Evolutionary conservation across 805 yeast species (phyloP).

Genomic region (Yamadazyma nakazawae): DNA sequence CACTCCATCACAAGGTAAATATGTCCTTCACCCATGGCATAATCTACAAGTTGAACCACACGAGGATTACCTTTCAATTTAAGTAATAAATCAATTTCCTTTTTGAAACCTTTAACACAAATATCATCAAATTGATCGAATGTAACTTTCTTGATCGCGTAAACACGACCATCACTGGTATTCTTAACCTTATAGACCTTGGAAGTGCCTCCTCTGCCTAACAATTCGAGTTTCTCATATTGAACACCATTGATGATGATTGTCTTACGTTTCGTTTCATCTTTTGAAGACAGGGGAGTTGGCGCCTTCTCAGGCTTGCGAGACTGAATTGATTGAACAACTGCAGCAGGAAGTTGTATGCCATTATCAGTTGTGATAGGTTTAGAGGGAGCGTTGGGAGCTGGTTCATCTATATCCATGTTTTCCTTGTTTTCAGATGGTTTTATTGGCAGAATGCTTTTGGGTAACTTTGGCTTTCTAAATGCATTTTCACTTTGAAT

Average conservation of each 20-base stretch:
- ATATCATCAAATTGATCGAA: slow-evolving; percentile 78
- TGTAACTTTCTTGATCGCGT: slow-evolving; percentile 78
- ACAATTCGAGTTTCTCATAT: slow-evolving; percentile 70
- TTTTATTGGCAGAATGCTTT: slow-evolving; percentile 14
- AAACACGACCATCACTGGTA: slow-evolving; percentile 48
- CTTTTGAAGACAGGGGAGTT: background rate
- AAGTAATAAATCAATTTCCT: slow-evolving; percentile 76
- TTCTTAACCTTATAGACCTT: slow-evolving; percentile 79
- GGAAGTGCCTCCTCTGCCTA: slow-evolving; percentile 92
- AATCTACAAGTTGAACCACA: slow-evolving; percentile 76
- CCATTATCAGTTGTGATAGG: background rate
- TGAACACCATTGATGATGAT: slow-evolving; percentile 50
- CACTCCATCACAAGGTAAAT: slow-evolving; percentile 86
- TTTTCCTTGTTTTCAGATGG: slow-evolving; percentile 26
- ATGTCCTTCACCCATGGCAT: slow-evolving; percentile 61
- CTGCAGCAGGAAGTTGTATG: slow-evolving; percentile 13
- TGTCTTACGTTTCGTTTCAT: slow-evolving; percentile 20
- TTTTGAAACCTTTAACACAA: slow-evolving; percentile 76
- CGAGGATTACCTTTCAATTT: slow-evolving; percentile 57
- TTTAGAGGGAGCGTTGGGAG: too few species aligned
- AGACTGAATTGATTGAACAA: slow-evolving; percentile 12
- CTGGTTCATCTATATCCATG: background rate
- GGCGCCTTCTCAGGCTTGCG: slow-evolving; percentile 7
- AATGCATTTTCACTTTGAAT: background rate
- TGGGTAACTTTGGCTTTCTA: slow-evolving; percentile 21